Percentiles rank a stretch among this genome's conserved stretches.
phyloP scores from a whole-genome alignment of 192 early-diverging fungal genomes.

The Pilobolus umbonatus region DNA sequence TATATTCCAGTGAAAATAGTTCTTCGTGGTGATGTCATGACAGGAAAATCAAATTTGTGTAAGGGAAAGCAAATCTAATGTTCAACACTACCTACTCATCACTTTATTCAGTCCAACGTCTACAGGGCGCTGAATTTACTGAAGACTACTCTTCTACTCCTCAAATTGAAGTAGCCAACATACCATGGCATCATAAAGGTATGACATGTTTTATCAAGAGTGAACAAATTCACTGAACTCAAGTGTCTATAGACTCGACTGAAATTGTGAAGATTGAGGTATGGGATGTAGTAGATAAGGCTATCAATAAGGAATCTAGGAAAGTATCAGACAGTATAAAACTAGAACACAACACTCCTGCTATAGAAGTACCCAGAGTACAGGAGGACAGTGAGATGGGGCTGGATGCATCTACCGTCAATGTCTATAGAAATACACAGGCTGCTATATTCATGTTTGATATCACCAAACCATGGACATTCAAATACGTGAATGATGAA shows the following conservation, averaged over 20 bases:
- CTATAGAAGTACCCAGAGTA: background rate
- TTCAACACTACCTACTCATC: background rate
- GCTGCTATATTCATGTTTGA: conserved; percentile 54
- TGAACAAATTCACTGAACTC: background rate
- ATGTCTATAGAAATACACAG: conserved; percentile 58
- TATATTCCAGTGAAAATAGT: conserved; percentile 49
- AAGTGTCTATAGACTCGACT: conserved; percentile 34
- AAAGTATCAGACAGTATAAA: conserved; percentile 25
- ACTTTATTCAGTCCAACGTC: conserved; percentile 38
- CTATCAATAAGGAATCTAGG: conserved; percentile 20
- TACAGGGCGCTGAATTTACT: conserved; percentile 44
- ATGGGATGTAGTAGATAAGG: conserved; percentile 60
- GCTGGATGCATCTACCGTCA: conserved; percentile 52
- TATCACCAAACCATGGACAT: conserved; percentile 57
- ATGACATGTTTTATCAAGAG: background rate
- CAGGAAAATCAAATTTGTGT: conserved; percentile 54
- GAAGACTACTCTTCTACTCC: conserved; percentile 46
- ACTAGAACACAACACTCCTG: conserved; percentile 21
- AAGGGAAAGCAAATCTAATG: conserved; percentile 18
- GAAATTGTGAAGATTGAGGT: conserved; percentile 60
- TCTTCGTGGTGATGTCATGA: conserved; percentile 54
- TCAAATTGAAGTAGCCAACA: conserved; percentile 57
- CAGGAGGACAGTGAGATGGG: conserved; percentile 15
- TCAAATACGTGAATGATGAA: conserved; percentile 48
- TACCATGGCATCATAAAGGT: conserved; percentile 56